Percentiles rank a stretch among this genome's conserved stretches.
Conservation (phyloP, 495 filamentous ascomycete genomes). For the Xylaria nigripes region DNA sequence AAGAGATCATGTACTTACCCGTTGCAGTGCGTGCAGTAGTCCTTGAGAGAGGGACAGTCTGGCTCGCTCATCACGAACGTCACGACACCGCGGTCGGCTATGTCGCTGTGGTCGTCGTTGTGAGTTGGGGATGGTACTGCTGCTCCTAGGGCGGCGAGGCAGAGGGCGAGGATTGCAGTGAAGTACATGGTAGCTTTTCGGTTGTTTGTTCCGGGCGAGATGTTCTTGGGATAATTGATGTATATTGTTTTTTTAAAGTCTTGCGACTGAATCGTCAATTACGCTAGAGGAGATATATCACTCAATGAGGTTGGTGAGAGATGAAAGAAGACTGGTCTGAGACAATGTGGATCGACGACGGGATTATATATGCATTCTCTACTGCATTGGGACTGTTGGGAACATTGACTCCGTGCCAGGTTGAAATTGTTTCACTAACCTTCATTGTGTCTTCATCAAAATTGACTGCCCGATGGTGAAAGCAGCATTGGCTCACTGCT, state of each 20-base stretch:
- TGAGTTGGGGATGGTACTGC: neutral
- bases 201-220: neutral
- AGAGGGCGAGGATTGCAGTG: conserved; percentile 11
- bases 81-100: neutral
- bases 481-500: neutral
- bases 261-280: too few species aligned
- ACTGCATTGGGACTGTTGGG: neutral
- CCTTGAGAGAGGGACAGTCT: conserved; percentile 18
- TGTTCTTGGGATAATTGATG: too few species aligned
- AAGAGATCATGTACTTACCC: conserved; percentile 10
- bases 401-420: neutral
- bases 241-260: neutral
- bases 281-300: too few species aligned
- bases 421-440: neutral
- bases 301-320: too few species aligned
- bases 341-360: too few species aligned
- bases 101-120: neutral
- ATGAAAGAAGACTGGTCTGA: too few species aligned
- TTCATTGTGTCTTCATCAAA: neutral
- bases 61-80: conserved; percentile 7
- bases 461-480: neutral
- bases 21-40: conserved; percentile 20
- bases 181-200: conserved; percentile 7
- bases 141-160: conserved; percentile 12
- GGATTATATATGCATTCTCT: neutral